Percentiles rank a stretch among this genome's conserved stretches.
phyloP scores from a whole-genome alignment of 768 basidiomycete genomes.

The Stropharia rugosoannulata region DNA sequence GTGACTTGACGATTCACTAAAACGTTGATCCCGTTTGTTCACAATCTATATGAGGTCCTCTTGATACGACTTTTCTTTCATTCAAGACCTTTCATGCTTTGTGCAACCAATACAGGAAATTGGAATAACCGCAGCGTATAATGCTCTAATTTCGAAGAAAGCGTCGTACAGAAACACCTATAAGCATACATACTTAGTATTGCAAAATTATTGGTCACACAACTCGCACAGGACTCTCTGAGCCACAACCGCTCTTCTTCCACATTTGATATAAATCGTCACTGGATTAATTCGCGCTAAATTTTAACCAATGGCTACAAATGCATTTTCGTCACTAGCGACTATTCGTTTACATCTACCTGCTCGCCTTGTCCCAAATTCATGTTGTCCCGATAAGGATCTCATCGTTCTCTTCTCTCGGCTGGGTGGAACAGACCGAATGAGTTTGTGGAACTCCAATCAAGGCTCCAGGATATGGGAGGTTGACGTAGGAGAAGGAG shows the following conservation, averaged over 20 bases:
- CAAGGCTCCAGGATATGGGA: conserved; percentile 84
- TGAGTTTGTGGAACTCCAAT: conserved; percentile 76
- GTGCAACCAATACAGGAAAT: too few species aligned
- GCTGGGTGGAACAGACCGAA: conserved; percentile 63
- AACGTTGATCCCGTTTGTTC: too few species aligned
- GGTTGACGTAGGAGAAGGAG: conserved; percentile 54
- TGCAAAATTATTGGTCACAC: too few species aligned
- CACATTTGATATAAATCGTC: not conserved
- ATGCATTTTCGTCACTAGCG: conserved; percentile 57
- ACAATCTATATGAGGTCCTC: too few species aligned
- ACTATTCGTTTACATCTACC: conserved; percentile 54
- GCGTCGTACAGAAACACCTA: too few species aligned
- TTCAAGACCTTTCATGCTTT: too few species aligned
- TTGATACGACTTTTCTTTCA: too few species aligned
- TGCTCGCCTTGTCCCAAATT: conserved; percentile 56
- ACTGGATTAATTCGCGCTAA: not conserved
- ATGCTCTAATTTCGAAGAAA: too few species aligned
- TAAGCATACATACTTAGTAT: too few species aligned
- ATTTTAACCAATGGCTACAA: conserved; percentile 16
- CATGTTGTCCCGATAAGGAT: conserved; percentile 88
- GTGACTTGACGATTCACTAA: too few species aligned
- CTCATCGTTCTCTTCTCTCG: conserved; percentile 66
- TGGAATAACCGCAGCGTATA: too few species aligned
- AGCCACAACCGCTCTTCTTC: not conserved
- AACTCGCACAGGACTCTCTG: too few species aligned